phyloP scores from a whole-genome alignment of 129 eudicot genomes.

The Silybum marianum region DNA sequence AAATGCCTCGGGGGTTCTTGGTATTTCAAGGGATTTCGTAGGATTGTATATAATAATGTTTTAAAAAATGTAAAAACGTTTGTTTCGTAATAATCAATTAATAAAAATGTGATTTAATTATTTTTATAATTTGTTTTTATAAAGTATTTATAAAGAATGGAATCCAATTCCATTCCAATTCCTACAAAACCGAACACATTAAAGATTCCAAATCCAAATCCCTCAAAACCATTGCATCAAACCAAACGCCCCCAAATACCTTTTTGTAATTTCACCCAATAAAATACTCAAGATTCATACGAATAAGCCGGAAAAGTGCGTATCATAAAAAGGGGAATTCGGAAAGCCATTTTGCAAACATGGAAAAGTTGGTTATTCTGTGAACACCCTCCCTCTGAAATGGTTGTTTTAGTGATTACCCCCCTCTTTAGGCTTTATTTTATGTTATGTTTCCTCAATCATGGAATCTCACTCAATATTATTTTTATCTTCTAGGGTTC shows the following conservation, averaged over 20 bases:
- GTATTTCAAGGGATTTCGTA: too few relatives aligned
- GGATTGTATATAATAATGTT: too few relatives aligned
- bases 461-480: not conserved
- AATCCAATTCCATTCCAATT: too few relatives aligned
- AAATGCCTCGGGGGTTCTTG: too few relatives aligned
- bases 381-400: not conserved
- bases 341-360: not conserved
- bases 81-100: too few relatives aligned
- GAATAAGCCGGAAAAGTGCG: not conserved
- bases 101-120: too few relatives aligned
- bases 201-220: too few relatives aligned
- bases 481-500: slow-evolving; percentile 59
- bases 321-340: not conserved
- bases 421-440: not conserved
- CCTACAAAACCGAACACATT: too few relatives aligned
- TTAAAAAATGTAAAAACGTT: too few relatives aligned
- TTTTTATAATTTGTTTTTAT: too few relatives aligned
- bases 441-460: not conserved
- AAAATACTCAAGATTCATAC: not conserved
- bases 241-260: not conserved
- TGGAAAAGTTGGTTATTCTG: not conserved
- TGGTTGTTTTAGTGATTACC: not conserved
- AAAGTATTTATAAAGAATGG: too few relatives aligned
- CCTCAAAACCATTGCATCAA: too few relatives aligned
- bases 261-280: not conserved